Conservation (phyloP, 306 rosid genomes). For the Gastrolobium villosum region DNA sequence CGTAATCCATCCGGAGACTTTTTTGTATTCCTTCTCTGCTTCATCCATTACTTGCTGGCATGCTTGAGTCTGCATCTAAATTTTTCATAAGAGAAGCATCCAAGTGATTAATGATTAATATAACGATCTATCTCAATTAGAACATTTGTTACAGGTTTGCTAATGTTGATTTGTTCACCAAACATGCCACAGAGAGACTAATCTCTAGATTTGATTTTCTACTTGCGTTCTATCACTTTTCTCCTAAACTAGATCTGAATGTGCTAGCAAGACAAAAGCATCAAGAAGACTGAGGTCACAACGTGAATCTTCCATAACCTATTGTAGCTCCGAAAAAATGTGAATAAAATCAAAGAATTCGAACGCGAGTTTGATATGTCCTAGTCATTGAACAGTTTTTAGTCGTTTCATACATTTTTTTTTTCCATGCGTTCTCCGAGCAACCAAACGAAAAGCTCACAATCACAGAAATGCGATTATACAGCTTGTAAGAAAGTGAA, state of each 20-base stretch:
- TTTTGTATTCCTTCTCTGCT: conserved; percentile 79
- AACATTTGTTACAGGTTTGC: not conserved
- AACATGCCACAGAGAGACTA: not conserved
- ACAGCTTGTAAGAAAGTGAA: not conserved
- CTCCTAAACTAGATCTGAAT: conserved; percentile 20
- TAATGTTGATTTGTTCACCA: conserved; percentile 2
- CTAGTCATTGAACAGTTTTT: conserved; percentile 5
- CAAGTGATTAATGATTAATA: conserved; percentile 9
- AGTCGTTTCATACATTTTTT: not conserved
- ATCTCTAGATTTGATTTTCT: conserved; percentile 20
- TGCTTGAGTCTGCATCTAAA: conserved; percentile 82
- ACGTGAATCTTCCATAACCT: not conserved
- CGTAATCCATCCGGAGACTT: conserved; percentile 66
- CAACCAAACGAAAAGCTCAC: conserved; percentile 12
- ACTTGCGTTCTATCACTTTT: conserved; percentile 18
- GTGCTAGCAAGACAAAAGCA: not conserved
- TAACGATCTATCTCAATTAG: not conserved
- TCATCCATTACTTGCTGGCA: conserved; percentile 77
- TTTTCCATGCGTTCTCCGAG: not conserved
- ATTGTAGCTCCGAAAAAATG: conserved; percentile 25
- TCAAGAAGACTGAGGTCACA: not conserved
- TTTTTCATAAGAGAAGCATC: conserved; percentile 33
- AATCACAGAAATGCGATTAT: not conserved
- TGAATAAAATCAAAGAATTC: conserved; percentile 6
- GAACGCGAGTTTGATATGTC: conserved; percentile 5